Base-by-base conservation (phyloP, 228 moss, liverwort and hornwort genomes). In the Sphagnum fallax region DNA sequence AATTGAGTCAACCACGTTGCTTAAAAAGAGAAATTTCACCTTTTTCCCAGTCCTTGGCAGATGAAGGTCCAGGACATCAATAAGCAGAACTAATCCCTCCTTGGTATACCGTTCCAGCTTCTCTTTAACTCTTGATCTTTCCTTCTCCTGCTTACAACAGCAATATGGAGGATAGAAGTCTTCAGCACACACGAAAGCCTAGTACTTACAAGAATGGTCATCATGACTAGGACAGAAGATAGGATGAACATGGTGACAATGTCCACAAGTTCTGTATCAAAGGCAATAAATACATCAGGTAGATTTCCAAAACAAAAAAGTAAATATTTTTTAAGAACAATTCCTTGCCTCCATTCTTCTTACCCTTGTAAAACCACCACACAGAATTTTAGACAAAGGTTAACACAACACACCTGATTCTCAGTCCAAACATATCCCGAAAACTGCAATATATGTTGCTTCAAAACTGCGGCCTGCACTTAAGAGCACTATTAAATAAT, bases 51-150 rank as follows among this genome's bases (percentile, higher is more conserved):
- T 93, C 74, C 75, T 89, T 9, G 89, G 83, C 50, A 93, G 78
- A 68, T 91, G 91, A 63, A 93, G 80, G 65, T 91, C 89, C 58
- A 93, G 71, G 32, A 93, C 67, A 76, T 93, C 93, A 71, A 91
- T 79, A 52, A 93, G 81, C 65, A 82, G 85, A 49, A 78, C 79
- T 71, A 93, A 78, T 51, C 85, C 87, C 69, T 93, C 91, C 72
- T 89, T 91, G 6, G 89, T 93, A 67, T 75, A 89, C 55, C 85
- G 83, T 77, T 93, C 93, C 75, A 93, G 69, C 75, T 93, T 93
- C 55, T 55, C 55, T 12, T 12, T 55, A 8, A 55, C 84, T 87
- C 75, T 93, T 15, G 52, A 70, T 81, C 83, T 91, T 73, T 93
- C 91, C 74, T 91, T 93, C 61, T 82, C 93, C 90, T 93, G 85